Conservation (phyloP, 73 alveolate genomes). For the Paramecium octaurelia region DNA sequence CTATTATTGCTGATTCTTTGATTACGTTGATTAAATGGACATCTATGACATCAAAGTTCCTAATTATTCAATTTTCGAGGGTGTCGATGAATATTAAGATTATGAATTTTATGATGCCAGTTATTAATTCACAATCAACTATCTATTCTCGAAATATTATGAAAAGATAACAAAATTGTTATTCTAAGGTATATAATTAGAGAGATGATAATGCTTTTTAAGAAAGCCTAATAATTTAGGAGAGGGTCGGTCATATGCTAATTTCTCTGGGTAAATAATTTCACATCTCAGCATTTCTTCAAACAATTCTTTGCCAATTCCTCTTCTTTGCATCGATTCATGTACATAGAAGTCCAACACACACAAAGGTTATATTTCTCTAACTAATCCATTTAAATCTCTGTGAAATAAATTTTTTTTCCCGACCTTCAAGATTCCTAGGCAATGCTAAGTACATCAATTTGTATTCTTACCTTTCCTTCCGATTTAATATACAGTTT, state of each 20-base stretch:
- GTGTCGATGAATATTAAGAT: not conserved
- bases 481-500: slow-evolving; percentile 71
- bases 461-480: slow-evolving; percentile 37
- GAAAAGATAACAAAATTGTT: slow-evolving; percentile 92
- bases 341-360: slow-evolving; percentile 95
- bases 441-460: not conserved
- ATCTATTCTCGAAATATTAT: slow-evolving; percentile 72
- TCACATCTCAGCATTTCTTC: slow-evolving; percentile 86
- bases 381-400: slow-evolving; percentile 78
- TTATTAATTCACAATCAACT: not conserved
- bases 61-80: not conserved
- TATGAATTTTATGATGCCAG: not conserved
- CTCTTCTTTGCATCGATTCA: slow-evolving; percentile 88
- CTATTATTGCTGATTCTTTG: not conserved
- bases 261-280: slow-evolving; percentile 76
- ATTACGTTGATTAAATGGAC: not conserved
- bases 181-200: slow-evolving; percentile 88
- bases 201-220: slow-evolving; percentile 85
- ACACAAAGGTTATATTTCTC: slow-evolving; percentile 90
- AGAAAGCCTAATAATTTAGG: slow-evolving; percentile 86
- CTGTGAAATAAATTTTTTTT: slow-evolving; percentile 80
- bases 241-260: slow-evolving; percentile 97
- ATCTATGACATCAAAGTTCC: not conserved
- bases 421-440: slow-evolving; percentile 91
- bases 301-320: slow-evolving; percentile 89